Percentiles rank a stretch among this genome's conserved stretches.
Conservation (phyloP, 306 rosid genomes). For the Acmispon strigosus region DNA sequence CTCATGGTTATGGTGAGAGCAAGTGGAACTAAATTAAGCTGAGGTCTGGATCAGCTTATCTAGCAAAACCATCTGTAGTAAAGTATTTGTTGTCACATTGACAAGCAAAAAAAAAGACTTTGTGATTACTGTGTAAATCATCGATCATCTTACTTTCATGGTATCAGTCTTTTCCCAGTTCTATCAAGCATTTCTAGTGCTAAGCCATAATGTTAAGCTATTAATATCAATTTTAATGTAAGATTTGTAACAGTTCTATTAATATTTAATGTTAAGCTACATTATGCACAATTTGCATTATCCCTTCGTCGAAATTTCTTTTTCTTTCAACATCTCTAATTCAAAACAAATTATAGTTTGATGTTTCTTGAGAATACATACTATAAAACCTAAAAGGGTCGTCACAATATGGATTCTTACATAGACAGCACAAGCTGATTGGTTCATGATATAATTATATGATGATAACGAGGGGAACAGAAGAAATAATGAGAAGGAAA, state of each 20-base stretch:
- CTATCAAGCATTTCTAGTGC: not conserved
- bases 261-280: too few species aligned
- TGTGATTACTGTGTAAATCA: constrained; percentile 12
- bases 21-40: constrained; percentile 18
- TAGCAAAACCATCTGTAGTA: not conserved
- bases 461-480: too few species aligned
- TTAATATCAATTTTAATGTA: not conserved
- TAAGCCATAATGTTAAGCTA: not conserved
- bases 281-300: not conserved
- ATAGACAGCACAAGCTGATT: too few species aligned
- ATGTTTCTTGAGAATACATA: not conserved
- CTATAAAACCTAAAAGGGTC: not conserved
- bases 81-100: not conserved
- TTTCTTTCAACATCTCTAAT: not conserved
- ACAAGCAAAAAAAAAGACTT: not conserved
- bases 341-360: not conserved
- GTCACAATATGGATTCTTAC: too few species aligned
- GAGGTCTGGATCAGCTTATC: constrained; percentile 42
- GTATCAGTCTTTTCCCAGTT: not conserved
- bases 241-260: not conserved
- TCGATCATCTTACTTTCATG: not conserved
- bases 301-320: too few species aligned
- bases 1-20: constrained; percentile 17
- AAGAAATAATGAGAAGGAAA: too few species aligned
- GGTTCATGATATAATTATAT: too few species aligned